phyloP scores from a whole-genome alignment of 1,284 basidiomycete species.

The Ustilago lituana region DNA sequence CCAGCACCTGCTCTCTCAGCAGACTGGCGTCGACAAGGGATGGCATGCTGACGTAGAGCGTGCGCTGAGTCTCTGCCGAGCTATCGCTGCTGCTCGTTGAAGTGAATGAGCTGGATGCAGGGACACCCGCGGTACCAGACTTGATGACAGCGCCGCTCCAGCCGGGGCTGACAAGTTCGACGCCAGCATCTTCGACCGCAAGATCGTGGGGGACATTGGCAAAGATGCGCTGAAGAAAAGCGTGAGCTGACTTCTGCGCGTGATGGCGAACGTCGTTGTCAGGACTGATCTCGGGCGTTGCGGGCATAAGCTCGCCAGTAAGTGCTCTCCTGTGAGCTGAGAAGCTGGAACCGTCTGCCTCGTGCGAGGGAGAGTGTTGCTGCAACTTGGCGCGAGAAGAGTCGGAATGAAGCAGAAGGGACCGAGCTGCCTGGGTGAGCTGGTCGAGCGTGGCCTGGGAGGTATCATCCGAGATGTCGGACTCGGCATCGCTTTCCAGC shows the following conservation, averaged over 20 bases:
- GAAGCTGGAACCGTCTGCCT: conserved; percentile 13
- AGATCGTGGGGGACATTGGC: conserved; percentile 27
- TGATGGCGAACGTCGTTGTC: conserved; percentile 53
- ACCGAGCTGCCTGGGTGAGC: conserved; percentile 32
- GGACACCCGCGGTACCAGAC: conserved; percentile 6
- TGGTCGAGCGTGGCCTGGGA: conserved; percentile 32
- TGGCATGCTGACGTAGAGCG: conserved; percentile 63
- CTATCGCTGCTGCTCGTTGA: conserved; percentile 28
- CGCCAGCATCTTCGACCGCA: conserved; percentile 53
- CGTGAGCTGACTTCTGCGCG: conserved; percentile 48
- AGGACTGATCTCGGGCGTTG: conserved; percentile 59
- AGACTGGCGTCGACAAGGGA: conserved; percentile 29
- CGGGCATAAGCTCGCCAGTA: conserved; percentile 46
- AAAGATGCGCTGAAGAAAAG: conserved; percentile 54
- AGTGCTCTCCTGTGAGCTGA: conserved; percentile 15
- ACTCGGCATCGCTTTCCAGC: conserved; percentile 22
- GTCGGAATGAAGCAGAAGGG: conserved; percentile 28
- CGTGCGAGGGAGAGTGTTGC: background rate
- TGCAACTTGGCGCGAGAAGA: conserved; percentile 13
- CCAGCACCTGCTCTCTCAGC: conserved; percentile 57
- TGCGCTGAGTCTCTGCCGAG: conserved; percentile 41
- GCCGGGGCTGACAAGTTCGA: conserved; percentile 57
- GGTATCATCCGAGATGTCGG: conserved; percentile 32
- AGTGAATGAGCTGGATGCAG: conserved; percentile 16
- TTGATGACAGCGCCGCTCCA: conserved; percentile 61